phyloP scores from a whole-genome alignment of 176 grass and related monocot species.

The Paspalum notatum region DNA sequence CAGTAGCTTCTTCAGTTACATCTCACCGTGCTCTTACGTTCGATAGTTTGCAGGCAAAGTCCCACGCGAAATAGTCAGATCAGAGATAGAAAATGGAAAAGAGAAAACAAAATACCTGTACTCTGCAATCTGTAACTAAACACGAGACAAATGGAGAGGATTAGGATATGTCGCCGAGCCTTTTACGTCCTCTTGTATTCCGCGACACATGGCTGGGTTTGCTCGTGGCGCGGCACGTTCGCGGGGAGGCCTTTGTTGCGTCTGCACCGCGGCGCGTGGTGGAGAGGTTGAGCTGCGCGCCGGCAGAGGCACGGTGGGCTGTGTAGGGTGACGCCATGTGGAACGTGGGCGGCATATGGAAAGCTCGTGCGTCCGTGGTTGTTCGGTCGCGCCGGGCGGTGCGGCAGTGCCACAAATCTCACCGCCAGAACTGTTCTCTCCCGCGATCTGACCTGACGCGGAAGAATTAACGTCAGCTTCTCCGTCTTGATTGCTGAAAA shows the following conservation, averaged over 20 bases:
- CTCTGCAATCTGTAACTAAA: background rate
- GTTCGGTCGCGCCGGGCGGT: background rate
- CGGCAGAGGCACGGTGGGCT: conserved; percentile 9
- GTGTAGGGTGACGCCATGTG: conserved; percentile 3
- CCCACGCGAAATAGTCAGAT: background rate
- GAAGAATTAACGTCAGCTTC: background rate
- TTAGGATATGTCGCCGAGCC: background rate
- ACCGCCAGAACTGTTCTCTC: no score
- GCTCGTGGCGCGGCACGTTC: conserved; percentile 13
- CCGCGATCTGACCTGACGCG: background rate
- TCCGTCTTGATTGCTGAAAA: background rate
- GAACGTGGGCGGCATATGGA: conserved; percentile 22
- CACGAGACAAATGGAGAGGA: background rate
- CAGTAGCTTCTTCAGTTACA: background rate
- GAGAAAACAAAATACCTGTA: no score
- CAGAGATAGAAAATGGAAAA: background rate
- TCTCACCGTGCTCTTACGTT: background rate
- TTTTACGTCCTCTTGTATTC: background rate
- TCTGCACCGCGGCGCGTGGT: background rate
- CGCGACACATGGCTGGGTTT: background rate
- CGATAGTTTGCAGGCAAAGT: background rate
- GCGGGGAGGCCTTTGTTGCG: background rate
- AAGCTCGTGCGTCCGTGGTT: background rate
- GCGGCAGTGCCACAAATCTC: background rate
- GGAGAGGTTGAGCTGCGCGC: background rate